Conservation (phyloP, 148 eudicot genomes). For the Vaccinium corymbosum region DNA sequence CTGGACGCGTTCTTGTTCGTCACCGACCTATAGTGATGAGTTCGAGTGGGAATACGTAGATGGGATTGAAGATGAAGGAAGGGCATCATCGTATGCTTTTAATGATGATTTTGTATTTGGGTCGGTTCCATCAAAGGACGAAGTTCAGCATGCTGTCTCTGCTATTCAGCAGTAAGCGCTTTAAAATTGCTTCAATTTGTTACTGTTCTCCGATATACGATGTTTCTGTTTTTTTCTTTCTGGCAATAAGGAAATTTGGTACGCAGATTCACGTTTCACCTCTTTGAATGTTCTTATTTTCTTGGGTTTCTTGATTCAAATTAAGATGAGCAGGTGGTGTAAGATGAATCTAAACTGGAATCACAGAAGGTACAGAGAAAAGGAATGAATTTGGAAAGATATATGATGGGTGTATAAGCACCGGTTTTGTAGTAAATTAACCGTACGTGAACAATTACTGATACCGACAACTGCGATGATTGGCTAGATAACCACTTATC, state of each 20-base stretch:
- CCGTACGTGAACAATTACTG: too few relatives aligned
- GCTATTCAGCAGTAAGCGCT: conserved; percentile 50
- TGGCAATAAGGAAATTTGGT: too few relatives aligned
- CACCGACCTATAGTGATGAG: conserved; percentile 18
- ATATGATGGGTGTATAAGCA: not conserved
- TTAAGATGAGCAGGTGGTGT: not conserved
- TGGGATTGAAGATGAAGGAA: conserved; percentile 18
- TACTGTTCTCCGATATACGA: not conserved
- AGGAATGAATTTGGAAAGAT: not conserved
- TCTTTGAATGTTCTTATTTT: too few relatives aligned
- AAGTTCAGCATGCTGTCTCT: conserved; percentile 54
- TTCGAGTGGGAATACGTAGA: conserved; percentile 55
- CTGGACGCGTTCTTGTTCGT: conserved; percentile 17
- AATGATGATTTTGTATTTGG: conserved; percentile 48
- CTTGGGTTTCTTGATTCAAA: not conserved
- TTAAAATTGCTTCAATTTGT: not conserved
- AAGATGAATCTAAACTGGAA: not conserved
- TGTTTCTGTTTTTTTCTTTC: not conserved
- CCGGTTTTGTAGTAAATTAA: not conserved
- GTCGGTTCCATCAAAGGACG: conserved; percentile 42
- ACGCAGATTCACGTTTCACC: too few relatives aligned
- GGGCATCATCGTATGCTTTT: not conserved
- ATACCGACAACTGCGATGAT: not conserved
- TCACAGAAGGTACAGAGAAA: not conserved
- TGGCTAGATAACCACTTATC: not conserved